Conservation (phyloP, 805 yeast genomes). For the Citeromyces matritensis region DNA sequence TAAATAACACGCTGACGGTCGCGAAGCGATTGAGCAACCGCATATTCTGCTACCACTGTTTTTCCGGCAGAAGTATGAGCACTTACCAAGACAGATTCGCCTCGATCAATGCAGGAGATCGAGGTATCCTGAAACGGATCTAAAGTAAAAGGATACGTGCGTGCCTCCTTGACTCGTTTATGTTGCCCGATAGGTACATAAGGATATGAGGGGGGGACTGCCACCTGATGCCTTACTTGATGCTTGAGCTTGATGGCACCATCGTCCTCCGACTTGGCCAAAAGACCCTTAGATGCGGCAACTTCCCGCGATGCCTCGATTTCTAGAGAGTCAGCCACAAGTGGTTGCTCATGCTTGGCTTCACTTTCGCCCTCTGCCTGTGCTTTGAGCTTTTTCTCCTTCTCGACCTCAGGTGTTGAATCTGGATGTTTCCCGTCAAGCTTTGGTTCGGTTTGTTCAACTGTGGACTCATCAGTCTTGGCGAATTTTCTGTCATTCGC, state of each 20-base stretch:
- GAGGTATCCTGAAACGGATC: slow-evolving; percentile 97
- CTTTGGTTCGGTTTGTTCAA: too few relatives aligned
- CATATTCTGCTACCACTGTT: slow-evolving; percentile 96
- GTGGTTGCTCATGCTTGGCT: too few relatives aligned
- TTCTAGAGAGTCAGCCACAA: slow-evolving; percentile 77
- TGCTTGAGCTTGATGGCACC: slow-evolving; percentile 56
- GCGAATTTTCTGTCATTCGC: slow-evolving; percentile 13
- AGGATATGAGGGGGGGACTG: slow-evolving; percentile 83
- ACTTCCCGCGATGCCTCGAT: slow-evolving; percentile 85
- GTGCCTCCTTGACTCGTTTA: slow-evolving; percentile 62
- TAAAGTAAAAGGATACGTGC: slow-evolving; percentile 87
- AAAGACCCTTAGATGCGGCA: slow-evolving; percentile 62
- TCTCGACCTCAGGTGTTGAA: too few relatives aligned
- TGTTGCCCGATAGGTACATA: slow-evolving; percentile 85
- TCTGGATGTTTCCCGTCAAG: too few relatives aligned
- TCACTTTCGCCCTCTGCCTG: too few relatives aligned
- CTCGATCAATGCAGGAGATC: slow-evolving; percentile 88
- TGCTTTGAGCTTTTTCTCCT: too few relatives aligned
- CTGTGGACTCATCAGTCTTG: too few relatives aligned
- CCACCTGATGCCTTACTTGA: slow-evolving; percentile 96
- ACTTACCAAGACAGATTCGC: slow-evolving; percentile 96
- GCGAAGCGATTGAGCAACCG: slow-evolving; percentile 90
- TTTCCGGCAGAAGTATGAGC: slow-evolving; percentile 99
- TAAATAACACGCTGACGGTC: slow-evolving; percentile 96
- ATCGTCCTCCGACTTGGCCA: slow-evolving; percentile 19